Percentiles rank a stretch among this genome's conserved stretches.
phyloP scores from a whole-genome alignment of 495 filamentous ascomycete species.

The Xylaria bambusicola region DNA sequence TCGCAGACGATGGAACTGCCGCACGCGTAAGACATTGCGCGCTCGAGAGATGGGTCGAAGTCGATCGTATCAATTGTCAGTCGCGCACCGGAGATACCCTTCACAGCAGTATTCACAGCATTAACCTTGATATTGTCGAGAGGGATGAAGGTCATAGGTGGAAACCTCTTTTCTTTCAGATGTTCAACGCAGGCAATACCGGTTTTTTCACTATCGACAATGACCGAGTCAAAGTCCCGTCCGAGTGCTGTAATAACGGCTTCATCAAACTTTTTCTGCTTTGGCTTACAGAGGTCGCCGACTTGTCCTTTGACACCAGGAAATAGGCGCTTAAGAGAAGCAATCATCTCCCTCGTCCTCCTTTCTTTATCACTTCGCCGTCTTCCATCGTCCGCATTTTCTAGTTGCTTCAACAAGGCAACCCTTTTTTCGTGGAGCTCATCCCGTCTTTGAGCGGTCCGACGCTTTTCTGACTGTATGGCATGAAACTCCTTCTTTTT shows the following conservation, averaged over 20 bases:
- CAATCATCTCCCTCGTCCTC: conserved; percentile 74
- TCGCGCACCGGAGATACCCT: conserved; percentile 81
- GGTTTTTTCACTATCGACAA: conserved; percentile 95
- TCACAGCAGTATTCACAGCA: conserved; percentile 82
- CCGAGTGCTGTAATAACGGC: conserved; percentile 92
- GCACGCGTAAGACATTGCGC: conserved; percentile 92
- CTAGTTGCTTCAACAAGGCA: conserved; percentile 73
- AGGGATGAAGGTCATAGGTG: conserved; percentile 89
- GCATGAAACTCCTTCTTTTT: conserved; percentile 92
- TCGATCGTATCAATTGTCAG: conserved; percentile 96
- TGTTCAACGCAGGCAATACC: conserved; percentile 94
- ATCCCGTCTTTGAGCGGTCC: conserved; percentile 73
- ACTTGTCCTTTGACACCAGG: conserved; percentile 88
- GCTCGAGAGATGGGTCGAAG: conserved; percentile 82
- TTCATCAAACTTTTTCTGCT: conserved; percentile 92
- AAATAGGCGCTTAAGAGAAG: conserved; percentile 85
- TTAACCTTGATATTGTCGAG: conserved; percentile 96
- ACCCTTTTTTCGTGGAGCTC: conserved; percentile 91
- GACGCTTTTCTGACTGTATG: conserved; percentile 79
- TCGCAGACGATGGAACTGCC: conserved; percentile 97
- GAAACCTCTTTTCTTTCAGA: conserved; percentile 81
- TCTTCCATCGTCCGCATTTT: conserved; percentile 78
- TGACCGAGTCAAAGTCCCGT: conserved; percentile 87
- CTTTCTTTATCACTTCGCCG: conserved; percentile 82
- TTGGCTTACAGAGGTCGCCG: conserved; percentile 90